A percentile compares a stretch with the other conserved stretches of the same genome.
phyloP scores from a whole-genome alignment of 805 yeast genomes.

The Saccharomycopsis sp. region DNA sequence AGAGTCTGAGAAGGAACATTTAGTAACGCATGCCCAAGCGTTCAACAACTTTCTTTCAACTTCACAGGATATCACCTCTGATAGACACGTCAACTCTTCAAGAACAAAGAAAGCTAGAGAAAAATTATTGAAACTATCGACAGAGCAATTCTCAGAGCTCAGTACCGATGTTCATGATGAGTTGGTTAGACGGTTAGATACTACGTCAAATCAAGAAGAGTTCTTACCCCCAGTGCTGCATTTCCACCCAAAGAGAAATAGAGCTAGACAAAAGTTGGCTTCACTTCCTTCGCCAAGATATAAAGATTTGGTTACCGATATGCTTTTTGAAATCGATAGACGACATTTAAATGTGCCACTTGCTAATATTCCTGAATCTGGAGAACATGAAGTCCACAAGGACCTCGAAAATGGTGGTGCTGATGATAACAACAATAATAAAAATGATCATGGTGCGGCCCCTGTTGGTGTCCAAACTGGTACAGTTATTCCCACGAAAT shows the following conservation, averaged over 20 bases:
- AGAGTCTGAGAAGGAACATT: conserved; percentile 11
- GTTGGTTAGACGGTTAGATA: conserved; percentile 59
- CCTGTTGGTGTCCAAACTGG: conserved; percentile 48
- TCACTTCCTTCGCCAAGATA: conserved; percentile 76
- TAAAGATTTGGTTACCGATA: conserved; percentile 86
- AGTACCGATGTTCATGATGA: conserved; percentile 95
- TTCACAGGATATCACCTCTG: conserved; percentile 17
- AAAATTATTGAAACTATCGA: conserved; percentile 72
- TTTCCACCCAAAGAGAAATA: conserved; percentile 91
- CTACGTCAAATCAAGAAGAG: conserved; percentile 42
- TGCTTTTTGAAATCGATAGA: conserved; percentile 78
- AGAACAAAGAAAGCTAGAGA: conserved; percentile 80
- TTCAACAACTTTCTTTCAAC: conserved; percentile 14
- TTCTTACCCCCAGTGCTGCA: conserved; percentile 60
- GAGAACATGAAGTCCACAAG: conserved; percentile 1
- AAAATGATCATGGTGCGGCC: not conserved
- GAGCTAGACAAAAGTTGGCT: conserved; percentile 88
- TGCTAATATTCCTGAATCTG: too few relatives aligned
- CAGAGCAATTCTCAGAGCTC: conserved; percentile 79
- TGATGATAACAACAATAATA: not conserved
- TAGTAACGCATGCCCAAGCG: conserved; percentile 9
- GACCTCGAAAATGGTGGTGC: not conserved
- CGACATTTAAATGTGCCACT: conserved; percentile 45
- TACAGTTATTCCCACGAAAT: conserved; percentile 76
- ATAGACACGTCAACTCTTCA: conserved; percentile 25